Evolutionary conservation across 2,329 filamentous ascomycete genomes (phyloP), one percentile per base, ranked within the genome.

Genomic region (Fusarium luffae): DNA sequence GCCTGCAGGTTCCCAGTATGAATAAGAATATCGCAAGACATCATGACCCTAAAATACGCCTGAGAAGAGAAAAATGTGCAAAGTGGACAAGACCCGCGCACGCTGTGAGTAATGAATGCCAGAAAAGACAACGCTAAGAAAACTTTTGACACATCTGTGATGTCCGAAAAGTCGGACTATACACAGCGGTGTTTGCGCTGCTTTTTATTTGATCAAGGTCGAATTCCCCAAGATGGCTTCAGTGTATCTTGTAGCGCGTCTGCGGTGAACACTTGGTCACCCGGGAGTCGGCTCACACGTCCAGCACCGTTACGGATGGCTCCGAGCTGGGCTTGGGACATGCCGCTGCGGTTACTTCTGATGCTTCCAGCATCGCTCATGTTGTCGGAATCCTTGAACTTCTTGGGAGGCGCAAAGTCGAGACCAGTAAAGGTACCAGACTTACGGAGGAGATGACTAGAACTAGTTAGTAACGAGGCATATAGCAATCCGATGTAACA

Each of bases 251-350:
- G 80, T 78, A 95, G 80, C 59, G 93, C 88, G 34, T 91, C 88
- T 75, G 85, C 86, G 5, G 93, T 94, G 70, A 94, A 94, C 61
- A 97, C 93, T 44, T 90, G 88, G 72, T 94, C 93, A 61, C 89
- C 90, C 0, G 94, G 94, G 65, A 98, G 86, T 51, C 92, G 90
- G 77, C 93, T 96, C 70, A 98, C 89, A 68, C 94, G 92, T 75
- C 97, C 95, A 47, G 93, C 94, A 70, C 94, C 94, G 60, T 83
- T 87, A 70, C 94, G 92, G 74, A 97, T 90, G 74, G 93, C 91
- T 65, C 89, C 84, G 54, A 89, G 82, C 76, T 94, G 88, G 54
- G 86, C 82, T 6, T 88, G 85, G 7, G 93, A 97, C 73, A 97
- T 90, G 52, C 92, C 93, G 80, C 92, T 83, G 18, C 76, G 77